Conservation (phyloP, 768 basidiomycete genomes). For the Rhodotorula paludigena region DNA sequence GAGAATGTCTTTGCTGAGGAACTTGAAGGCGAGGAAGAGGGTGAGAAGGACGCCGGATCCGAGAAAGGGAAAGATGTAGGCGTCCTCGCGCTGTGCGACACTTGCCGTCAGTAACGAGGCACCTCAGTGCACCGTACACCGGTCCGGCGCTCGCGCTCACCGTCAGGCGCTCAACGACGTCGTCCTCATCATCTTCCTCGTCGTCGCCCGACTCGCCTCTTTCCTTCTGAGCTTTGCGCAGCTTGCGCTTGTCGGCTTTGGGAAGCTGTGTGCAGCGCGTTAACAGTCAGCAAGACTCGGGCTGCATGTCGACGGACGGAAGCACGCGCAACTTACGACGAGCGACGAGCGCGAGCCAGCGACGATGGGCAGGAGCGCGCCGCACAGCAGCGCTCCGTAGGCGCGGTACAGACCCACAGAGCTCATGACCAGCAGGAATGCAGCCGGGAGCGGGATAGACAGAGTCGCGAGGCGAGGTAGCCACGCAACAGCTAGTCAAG, state of each 20-base stretch:
- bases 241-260: slow-evolving; percentile 13
- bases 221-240: slow-evolving; percentile 32
- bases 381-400: slow-evolving; percentile 27
- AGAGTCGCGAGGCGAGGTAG: no score
- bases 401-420: slow-evolving; percentile 8
- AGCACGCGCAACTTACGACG: not conserved
- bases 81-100: slow-evolving; percentile 37
- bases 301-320: not conserved
- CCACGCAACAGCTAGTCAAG: no score
- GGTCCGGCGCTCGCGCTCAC: slow-evolving; percentile 1
- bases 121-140: not conserved
- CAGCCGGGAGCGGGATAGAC: not conserved
- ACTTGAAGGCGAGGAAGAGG: slow-evolving; percentile 44
- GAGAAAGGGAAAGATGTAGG: slow-evolving; percentile 42
- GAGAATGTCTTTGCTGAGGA: slow-evolving; percentile 59
- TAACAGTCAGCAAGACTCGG: not conserved
- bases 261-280: slow-evolving; percentile 19
- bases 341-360: slow-evolving; percentile 14
- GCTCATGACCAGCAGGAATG: not conserved
- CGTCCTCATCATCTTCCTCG: slow-evolving; percentile 58
- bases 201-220: slow-evolving; percentile 48
- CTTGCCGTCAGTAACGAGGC: not conserved
- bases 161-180: slow-evolving; percentile 47
- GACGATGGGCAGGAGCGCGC: slow-evolving; percentile 37
- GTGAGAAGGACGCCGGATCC: slow-evolving; percentile 36